Evolutionary conservation across 208 protist genomes (phyloP).

Genomic region (Crithidia bombi): DNA sequence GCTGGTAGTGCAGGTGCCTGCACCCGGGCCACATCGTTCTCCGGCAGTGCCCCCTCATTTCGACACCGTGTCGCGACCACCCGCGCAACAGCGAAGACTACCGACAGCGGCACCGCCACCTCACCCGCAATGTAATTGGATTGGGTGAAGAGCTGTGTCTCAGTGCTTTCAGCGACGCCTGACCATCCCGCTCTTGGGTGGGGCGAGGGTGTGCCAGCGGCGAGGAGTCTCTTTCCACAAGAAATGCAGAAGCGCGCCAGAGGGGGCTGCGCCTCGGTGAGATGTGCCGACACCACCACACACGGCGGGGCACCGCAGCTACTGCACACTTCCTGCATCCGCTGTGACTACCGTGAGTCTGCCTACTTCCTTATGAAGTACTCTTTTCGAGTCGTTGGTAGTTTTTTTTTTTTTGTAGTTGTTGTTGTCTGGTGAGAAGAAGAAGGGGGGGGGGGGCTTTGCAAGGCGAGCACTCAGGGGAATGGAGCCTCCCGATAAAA

Average conservation of each 20-base stretch:
- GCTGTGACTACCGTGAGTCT: neutral
- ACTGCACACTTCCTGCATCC: neutral
- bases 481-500: no score
- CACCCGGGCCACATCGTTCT: slow-evolving; percentile 13
- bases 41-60: neutral
- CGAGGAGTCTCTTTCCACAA: neutral
- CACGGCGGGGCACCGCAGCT: slow-evolving; percentile 9
- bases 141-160: no score
- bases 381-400: neutral
- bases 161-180: neutral
- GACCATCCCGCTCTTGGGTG: neutral
- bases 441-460: no score
- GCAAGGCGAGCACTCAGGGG: no score
- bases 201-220: neutral
- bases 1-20: neutral
- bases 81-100: neutral
- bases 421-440: no score
- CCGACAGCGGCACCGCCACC: slow-evolving; percentile 13
- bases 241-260: slow-evolving; percentile 1
- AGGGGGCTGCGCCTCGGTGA: neutral
- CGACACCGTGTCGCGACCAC: neutral
- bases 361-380: no score
- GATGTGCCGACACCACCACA: slow-evolving; percentile 6
- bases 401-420: neutral
- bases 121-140: no score